Evolutionary conservation across 768 basidiomycete species (phyloP).

Genomic region (Boletus vinaceobasis): DNA sequence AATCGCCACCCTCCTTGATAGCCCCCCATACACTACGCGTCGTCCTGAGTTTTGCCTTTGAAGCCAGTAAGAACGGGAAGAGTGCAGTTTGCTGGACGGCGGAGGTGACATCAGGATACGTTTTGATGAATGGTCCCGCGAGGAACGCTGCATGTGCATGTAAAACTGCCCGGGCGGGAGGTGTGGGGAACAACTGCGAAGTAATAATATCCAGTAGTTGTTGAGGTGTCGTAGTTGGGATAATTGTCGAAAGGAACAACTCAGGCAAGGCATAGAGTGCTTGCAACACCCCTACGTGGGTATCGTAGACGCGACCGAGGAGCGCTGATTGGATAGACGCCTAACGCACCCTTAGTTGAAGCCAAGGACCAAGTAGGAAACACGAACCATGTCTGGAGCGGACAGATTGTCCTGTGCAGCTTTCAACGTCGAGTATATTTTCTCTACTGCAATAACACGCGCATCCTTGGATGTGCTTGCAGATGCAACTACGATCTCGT

Average conservation of each 20-base stretch:
- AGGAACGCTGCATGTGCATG: constrained; percentile 59
- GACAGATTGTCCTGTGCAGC: constrained; percentile 21
- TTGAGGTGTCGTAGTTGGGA: constrained; percentile 15
- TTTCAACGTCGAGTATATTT: constrained; percentile 44
- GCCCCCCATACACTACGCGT: constrained; percentile 69
- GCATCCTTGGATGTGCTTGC: constrained; percentile 58
- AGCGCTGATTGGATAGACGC: constrained; percentile 61
- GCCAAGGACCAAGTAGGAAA: neutral
- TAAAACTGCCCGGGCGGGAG: constrained; percentile 51
- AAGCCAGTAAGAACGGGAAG: constrained; percentile 73
- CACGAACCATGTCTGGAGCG: constrained; percentile 34
- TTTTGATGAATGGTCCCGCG: constrained; percentile 39
- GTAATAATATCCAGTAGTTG: constrained; percentile 22
- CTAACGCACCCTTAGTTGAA: constrained; percentile 31
- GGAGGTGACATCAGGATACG: constrained; percentile 25
- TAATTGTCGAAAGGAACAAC: constrained; percentile 39
- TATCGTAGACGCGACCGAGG: constrained; percentile 66
- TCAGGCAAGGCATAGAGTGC: constrained; percentile 59
- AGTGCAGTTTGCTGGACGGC: constrained; percentile 51
- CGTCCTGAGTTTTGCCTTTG: constrained; percentile 67
- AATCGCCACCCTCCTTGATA: constrained; percentile 39
- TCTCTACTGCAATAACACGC: constrained; percentile 57
- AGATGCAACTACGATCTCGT: constrained; percentile 51
- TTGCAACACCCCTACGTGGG: constrained; percentile 55
- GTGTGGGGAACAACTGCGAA: constrained; percentile 31